Conservation (phyloP, 352 stramenopile species). For the Phytophthora idaei region DNA sequence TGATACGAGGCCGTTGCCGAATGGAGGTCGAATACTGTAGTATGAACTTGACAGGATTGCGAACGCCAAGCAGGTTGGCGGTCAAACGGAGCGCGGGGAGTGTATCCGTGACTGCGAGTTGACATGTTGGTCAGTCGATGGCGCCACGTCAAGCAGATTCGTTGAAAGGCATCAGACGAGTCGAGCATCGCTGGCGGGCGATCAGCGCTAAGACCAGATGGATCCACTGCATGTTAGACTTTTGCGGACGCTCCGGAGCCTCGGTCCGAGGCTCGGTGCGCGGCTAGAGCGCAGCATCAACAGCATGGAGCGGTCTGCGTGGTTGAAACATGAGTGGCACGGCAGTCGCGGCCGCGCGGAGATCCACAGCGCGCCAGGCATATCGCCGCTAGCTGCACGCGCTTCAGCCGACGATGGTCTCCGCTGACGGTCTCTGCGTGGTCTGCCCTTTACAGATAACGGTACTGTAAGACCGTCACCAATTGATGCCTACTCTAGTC, state of each 20-base stretch:
- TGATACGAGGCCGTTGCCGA: too few relatives aligned
- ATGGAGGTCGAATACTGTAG: too few relatives aligned
- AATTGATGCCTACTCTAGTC: slow-evolving; percentile 20
- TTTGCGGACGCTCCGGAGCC: too few relatives aligned
- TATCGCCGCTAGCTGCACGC: slow-evolving; percentile 19
- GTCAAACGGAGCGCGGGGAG: slow-evolving; percentile 7
- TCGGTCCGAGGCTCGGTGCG: too few relatives aligned
- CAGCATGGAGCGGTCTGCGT: too few relatives aligned
- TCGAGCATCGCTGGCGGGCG: slow-evolving; percentile 14
- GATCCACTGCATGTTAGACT: slow-evolving; percentile 7
- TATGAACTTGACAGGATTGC: background rate
- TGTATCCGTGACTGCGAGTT: slow-evolving; percentile 15
- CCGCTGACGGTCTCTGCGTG: too few relatives aligned
- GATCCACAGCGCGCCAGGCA: slow-evolving; percentile 2
- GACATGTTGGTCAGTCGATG: slow-evolving; percentile 23
- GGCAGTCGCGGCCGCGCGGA: background rate
- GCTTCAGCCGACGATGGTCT: too few relatives aligned
- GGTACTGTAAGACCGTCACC: slow-evolving; percentile 9
- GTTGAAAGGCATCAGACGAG: slow-evolving; percentile 18
- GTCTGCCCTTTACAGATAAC: too few relatives aligned
- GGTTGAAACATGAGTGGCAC: slow-evolving; percentile 11
- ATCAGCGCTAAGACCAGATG: slow-evolving; percentile 34
- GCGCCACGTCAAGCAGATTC: slow-evolving; percentile 23
- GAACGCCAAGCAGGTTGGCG: background rate
- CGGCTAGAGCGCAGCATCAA: too few relatives aligned